Base-by-base conservation (phyloP, 164 flowering plant species). In the Vitis rupestris region DNA sequence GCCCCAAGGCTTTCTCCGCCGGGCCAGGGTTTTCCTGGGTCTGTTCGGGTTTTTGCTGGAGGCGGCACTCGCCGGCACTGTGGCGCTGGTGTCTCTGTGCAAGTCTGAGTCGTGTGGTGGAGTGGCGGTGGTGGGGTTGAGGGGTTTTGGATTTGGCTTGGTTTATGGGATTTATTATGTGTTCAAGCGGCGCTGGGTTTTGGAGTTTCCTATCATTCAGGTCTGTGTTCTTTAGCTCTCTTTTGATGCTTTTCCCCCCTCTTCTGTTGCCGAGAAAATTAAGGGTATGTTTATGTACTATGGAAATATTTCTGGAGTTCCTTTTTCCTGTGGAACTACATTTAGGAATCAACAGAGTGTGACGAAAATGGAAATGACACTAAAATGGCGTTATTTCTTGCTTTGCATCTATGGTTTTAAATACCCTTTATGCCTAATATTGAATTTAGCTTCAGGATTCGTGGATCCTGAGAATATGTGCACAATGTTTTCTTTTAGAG, bases 171-270 rank as follows among this genome's bases (percentile, higher is more conserved):
- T 73, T 23, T 66, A 72, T 62, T 94, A 74, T 68, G 79, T 93
- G 30, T 88, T 71, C 17, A 77, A 64, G 71, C 75, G 68, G 51
- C 58, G 97, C 59, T 93, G 94, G 93, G 83, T 93, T 59, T 75
- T 93, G 73, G 66, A 71, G 64, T 95, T 91, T 75, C 97, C 98
- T 14, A 84, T 91, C 49, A 78, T 95, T 72, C 97, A 93, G 96
- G 99, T 92, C 23, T 73, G 79, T 50, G 29, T 2, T 63, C 23
- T 11, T 9, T 15, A 31, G 9, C 31, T 63, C 57, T 47, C 16
- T 11, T 8, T 27, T 37, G 2, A 1, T 31, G 57, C 55, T 9
- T 48, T 9, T 27, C 29, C 62, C 14, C 44, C 31, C 29, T 17
- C 15, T 63, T 49, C 14, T 65, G 12, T 52, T 52, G 17, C 56